Base-by-base conservation (phyloP, 805 yeast species). In the Kodamaea kakaduensis region DNA sequence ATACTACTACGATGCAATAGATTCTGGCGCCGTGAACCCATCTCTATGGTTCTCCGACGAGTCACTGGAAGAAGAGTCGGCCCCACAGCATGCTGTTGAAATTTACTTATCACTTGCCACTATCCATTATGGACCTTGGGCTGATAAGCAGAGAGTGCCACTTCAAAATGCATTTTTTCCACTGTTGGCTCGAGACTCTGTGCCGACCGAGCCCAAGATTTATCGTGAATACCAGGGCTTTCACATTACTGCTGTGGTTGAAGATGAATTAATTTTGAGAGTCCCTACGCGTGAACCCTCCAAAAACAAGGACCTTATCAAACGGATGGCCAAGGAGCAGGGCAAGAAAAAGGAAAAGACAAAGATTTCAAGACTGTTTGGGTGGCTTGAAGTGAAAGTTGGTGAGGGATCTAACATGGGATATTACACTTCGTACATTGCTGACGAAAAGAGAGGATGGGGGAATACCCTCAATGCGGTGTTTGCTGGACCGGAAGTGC, bases 91-190 rank as follows among this genome's bases (percentile, higher is more conserved):
- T 51, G 89, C 89, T 0, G 46, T 81, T 6, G 81, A 81, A 34
- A 34, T 89, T 6, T 67, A 66, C 9, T 44, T 86, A 2, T 67
- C 73, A 2, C 71, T 74, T 36, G 78, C 87, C 0, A 78, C 84
- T 0, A 60, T 87, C 1, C 81, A 81, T 46, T 89, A 86, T 52
- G 98, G 98, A 0, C 95, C 98, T 0, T 90, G 97, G 96, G 84
- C 96, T 0, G 95, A 93, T 40, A 76, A 90, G 23, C 95, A 93
- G 55, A 56, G 95, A 12, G 68, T 67, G 2, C 73, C 78, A 1
- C 49, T 89, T 7, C 88, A 81, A 38, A 59, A 66, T 10, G 61
- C 80, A 59, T 61, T 93, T 16, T 76, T 82, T 37, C 98, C 98
- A 0, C 54, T 71, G 0, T 52, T 77, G 8, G 75, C 82, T 17